A percentile compares a stretch with the other conserved stretches of the same genome.
These are phyloP conservation scores for Neopestalotiopsis sp. DNA, from an alignment of 2,329 filamentous ascomycete species.

Conservation along the genomic window DNA sequence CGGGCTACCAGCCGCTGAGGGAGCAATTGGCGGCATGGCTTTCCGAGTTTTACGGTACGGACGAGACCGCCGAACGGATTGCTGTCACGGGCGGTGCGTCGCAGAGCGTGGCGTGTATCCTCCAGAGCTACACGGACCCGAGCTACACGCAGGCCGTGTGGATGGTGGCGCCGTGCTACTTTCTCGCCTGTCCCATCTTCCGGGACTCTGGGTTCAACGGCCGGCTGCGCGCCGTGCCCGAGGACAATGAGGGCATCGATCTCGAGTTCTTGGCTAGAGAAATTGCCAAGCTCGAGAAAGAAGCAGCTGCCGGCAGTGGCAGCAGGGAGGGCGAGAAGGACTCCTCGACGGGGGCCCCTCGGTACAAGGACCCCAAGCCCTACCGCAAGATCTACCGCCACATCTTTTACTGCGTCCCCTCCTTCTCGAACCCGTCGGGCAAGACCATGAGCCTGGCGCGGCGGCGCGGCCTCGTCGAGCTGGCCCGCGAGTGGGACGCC, in stretches of 20 bases:
- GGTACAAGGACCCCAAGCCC: slow-evolving; percentile 23
- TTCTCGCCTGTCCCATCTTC: slow-evolving; percentile 85
- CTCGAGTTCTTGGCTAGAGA: slow-evolving; percentile 62
- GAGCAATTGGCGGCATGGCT: slow-evolving; percentile 75
- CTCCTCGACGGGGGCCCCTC: neutral
- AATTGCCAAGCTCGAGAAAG: slow-evolving; percentile 42
- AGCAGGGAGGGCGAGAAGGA: too few relatives aligned
- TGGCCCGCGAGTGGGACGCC: slow-evolving; percentile 81
- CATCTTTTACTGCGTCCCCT: slow-evolving; percentile 86
- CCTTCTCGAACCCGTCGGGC: slow-evolving; percentile 87
- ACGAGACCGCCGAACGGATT: slow-evolving; percentile 61
- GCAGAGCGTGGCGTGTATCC: slow-evolving; percentile 78
- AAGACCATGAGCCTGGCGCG: slow-evolving; percentile 77
- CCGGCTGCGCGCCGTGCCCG: slow-evolving; percentile 71
- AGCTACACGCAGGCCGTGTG: slow-evolving; percentile 76
- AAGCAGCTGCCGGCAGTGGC: neutral
- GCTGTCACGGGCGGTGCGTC: slow-evolving; percentile 86
- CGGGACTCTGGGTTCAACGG: slow-evolving; percentile 77
- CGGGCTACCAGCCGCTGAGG: slow-evolving; percentile 74
- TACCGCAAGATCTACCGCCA: slow-evolving; percentile 83
- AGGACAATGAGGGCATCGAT: slow-evolving; percentile 80
- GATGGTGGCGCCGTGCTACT: slow-evolving; percentile 84
- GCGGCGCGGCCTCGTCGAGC: slow-evolving; percentile 71
- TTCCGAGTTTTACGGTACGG: slow-evolving; percentile 59
- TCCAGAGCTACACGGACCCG: slow-evolving; percentile 83